A percentile compares a stretch with the other conserved stretches of the same genome.
Evolutionary conservation across 2,329 filamentous ascomycete species (phyloP).

Genomic region (Fusarium veterinarium): DNA sequence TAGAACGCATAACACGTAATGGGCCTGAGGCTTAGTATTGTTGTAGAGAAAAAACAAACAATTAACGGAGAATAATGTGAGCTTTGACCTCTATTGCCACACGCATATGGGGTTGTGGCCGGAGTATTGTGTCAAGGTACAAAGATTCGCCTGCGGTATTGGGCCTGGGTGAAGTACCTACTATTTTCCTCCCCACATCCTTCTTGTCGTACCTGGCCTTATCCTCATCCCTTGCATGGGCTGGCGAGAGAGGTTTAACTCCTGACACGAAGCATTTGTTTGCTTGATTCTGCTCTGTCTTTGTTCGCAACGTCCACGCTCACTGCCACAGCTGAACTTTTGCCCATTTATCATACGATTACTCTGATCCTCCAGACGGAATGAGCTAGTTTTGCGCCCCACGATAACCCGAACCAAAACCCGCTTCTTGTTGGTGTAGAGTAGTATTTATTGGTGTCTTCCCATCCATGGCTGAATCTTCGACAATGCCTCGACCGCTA

Average conservation of each 20-base stretch:
- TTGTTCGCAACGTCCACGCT: constrained; percentile 5
- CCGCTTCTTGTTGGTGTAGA: constrained; percentile 32
- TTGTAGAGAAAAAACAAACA: neutral
- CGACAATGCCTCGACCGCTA: constrained; percentile 32
- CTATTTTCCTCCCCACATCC: constrained; percentile 22
- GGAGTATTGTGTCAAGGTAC: neutral
- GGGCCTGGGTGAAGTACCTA: constrained; percentile 5
- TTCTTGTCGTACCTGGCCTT: constrained; percentile 23
- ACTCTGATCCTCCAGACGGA: constrained; percentile 28
- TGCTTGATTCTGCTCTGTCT: constrained; percentile 11
- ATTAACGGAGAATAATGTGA: neutral
- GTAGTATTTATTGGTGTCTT: constrained; percentile 32
- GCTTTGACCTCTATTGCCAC: neutral
- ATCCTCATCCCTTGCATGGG: constrained; percentile 32
- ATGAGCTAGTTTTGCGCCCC: constrained; percentile 39
- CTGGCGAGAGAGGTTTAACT: constrained; percentile 28
- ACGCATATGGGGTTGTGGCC: neutral
- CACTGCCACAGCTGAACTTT: neutral
- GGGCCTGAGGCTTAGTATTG: neutral
- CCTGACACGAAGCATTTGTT: constrained; percentile 28
- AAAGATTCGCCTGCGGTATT: neutral
- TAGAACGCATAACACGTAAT: neutral
- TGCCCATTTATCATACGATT: neutral
- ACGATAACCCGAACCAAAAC: constrained; percentile 34
- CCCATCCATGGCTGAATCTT: constrained; percentile 31